phyloP scores from a whole-genome alignment of 139 green algal species.

The Mesotaenium endlicherianum region DNA sequence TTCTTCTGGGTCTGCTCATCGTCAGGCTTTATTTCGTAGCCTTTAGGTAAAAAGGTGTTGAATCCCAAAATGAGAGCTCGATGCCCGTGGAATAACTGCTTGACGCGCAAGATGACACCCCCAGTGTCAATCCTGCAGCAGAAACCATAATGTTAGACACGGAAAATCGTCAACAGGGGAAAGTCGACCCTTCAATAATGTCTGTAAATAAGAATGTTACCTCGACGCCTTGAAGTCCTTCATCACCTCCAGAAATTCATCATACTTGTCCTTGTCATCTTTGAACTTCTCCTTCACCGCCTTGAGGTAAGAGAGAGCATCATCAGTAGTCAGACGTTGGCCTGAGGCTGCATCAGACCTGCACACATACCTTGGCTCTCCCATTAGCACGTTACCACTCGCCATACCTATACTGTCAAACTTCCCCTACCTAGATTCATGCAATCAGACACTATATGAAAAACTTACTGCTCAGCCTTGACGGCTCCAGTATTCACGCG shows the following conservation, averaged over 20 bases:
- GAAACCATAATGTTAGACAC: too few species aligned
- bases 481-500: too few species aligned
- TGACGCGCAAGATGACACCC: conserved; percentile 93
- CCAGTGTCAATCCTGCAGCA: conserved; percentile 87
- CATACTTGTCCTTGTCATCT: conserved; percentile 80
- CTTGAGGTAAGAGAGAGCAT: conserved; percentile 80
- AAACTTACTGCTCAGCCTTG: too few species aligned
- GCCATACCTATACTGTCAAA: too few species aligned
- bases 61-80: conserved; percentile 96
- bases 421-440: too few species aligned
- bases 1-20: conserved; percentile 34
- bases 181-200: conserved; percentile 1
- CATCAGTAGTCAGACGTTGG: conserved; percentile 64
- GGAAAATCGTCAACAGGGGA: too few species aligned
- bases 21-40: conserved; percentile 50
- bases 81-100: conserved; percentile 92
- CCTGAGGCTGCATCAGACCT: background rate
- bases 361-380: too few species aligned
- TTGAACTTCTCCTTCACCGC: conserved; percentile 80
- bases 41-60: conserved; percentile 96
- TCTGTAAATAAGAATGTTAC: too few species aligned
- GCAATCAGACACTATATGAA: too few species aligned
- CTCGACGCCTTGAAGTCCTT: conserved; percentile 97
- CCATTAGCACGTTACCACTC: too few species aligned
- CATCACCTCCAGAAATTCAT: conserved; percentile 98